Conservation (phyloP, 352 stramenopile species). For the Pythium grandisporangium region DNA sequence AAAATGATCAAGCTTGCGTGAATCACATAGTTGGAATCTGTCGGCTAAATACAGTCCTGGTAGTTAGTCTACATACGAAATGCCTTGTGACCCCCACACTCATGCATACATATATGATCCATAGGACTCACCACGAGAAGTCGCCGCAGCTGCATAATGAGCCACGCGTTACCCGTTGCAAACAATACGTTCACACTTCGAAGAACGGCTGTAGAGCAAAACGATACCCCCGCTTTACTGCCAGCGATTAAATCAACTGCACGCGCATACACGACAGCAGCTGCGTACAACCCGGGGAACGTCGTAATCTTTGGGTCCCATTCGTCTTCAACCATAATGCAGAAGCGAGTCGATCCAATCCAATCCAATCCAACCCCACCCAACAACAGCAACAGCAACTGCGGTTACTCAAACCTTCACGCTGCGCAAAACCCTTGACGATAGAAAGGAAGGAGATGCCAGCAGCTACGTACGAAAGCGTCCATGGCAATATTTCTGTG, state of each 20-base stretch:
- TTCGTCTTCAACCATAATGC: conserved; percentile 32
- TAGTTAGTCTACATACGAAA: no score
- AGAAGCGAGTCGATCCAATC: no score
- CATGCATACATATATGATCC: no score
- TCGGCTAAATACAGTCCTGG: no score
- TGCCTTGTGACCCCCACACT: no score
- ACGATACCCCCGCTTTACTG: conserved; percentile 5
- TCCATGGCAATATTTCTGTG: conserved; percentile 69
- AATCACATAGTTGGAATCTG: conserved; percentile 32
- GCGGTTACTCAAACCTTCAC: no score
- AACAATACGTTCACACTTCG: conserved; percentile 81
- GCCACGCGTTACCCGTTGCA: conserved; percentile 33
- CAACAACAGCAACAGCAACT: background rate
- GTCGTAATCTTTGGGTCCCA: conserved; percentile 93
- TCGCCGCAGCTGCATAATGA: conserved; percentile 39
- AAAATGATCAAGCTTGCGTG: conserved; percentile 61
- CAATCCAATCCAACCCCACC: no score
- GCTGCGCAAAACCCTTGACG: background rate
- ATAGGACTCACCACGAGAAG: conserved; percentile 25
- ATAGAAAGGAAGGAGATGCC: background rate
- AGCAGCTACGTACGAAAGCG: conserved; percentile 35
- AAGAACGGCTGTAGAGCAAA: conserved; percentile 55
- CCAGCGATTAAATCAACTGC: conserved; percentile 3
- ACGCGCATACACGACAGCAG: conserved; percentile 33
- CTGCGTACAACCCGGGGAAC: conserved; percentile 83